Conservation (phyloP, 2,329 filamentous ascomycete species). For the Hymenoscyphus linearis region DNA sequence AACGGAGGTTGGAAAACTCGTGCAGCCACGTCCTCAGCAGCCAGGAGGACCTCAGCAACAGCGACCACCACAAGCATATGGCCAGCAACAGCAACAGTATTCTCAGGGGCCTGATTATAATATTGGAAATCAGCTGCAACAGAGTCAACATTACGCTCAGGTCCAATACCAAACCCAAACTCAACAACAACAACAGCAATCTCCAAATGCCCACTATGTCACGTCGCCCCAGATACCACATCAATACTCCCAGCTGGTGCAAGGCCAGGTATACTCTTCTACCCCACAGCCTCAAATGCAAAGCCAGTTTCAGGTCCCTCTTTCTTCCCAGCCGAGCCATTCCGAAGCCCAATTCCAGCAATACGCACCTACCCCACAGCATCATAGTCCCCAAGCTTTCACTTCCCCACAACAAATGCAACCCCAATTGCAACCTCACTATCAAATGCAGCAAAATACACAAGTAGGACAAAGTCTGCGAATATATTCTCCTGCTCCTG, state of each 20-base stretch:
- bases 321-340: background rate
- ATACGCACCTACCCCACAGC: background rate
- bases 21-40: conserved; percentile 1
- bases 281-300: background rate
- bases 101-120: background rate
- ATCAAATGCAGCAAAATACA: background rate
- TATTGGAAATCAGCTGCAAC: background rate
- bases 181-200: background rate
- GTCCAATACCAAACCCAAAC: background rate
- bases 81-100: conserved; percentile 3
- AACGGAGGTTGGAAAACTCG: background rate
- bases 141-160: background rate
- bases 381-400: background rate
- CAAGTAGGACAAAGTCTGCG: background rate
- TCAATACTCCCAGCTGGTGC: background rate
- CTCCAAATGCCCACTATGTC: background rate
- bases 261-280: background rate
- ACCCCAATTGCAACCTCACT: conserved; percentile 5
- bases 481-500: background rate
- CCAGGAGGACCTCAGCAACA: conserved; percentile 1
- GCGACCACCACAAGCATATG: background rate
- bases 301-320: background rate
- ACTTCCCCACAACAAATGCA: conserved; percentile 1
- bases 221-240: background rate
- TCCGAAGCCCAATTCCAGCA: background rate